Evolutionary conservation across 2,329 filamentous ascomycete species (phyloP).

Genomic region (Sclerotinia glacialis): DNA sequence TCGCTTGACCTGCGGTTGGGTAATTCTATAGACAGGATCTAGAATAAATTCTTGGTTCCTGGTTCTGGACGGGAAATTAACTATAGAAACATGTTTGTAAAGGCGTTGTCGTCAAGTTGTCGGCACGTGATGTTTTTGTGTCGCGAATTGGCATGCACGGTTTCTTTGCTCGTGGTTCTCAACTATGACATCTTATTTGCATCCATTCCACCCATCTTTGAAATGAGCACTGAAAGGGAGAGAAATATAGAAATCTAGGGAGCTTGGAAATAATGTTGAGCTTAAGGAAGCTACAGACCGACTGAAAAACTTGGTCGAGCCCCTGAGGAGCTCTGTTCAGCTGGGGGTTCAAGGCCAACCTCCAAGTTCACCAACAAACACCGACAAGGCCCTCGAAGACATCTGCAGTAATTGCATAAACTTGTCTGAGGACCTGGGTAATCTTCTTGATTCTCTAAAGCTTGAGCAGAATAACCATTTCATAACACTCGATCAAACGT

Average conservation of each 20-base stretch:
- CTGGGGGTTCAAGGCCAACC: neutral
- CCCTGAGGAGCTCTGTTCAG: neutral
- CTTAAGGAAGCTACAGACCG: neutral
- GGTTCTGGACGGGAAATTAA: too few species aligned
- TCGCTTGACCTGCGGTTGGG: too few species aligned
- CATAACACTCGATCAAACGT: neutral
- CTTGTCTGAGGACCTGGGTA: neutral
- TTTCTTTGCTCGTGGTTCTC: neutral
- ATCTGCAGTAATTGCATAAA: slow-evolving; percentile 1
- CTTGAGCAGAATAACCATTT: neutral
- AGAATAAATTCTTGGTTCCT: too few species aligned
- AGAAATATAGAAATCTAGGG: neutral
- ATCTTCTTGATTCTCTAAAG: neutral
- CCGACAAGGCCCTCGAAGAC: neutral
- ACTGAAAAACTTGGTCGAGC: neutral
- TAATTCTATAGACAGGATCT: too few species aligned
- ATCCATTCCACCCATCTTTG: too few species aligned
- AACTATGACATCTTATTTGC: neutral
- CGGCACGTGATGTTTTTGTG: neutral
- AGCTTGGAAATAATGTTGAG: neutral
- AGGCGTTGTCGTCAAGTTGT: neutral
- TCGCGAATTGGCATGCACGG: neutral
- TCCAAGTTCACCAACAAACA: neutral
- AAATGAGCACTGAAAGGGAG: too few species aligned
- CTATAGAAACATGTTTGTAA: too few species aligned